phyloP scores from a whole-genome alignment of 2,329 filamentous ascomycete genomes.

The Neofusicoccum cordaticola region DNA sequence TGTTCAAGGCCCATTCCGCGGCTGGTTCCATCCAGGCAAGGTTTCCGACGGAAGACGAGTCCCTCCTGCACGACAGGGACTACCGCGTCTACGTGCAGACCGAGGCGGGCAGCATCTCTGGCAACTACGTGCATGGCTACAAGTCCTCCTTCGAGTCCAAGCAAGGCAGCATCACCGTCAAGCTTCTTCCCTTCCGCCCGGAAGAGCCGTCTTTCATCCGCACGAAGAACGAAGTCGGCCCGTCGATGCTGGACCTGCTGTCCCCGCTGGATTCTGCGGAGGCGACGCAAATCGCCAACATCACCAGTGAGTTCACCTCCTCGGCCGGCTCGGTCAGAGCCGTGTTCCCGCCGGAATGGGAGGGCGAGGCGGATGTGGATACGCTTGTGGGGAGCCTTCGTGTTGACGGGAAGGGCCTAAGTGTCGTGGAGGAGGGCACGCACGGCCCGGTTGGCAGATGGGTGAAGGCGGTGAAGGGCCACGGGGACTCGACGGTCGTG shows the following conservation, averaged over 20 bases:
- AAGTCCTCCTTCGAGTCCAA: background rate
- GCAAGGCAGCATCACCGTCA: background rate
- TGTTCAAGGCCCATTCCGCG: background rate
- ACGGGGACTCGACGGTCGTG: background rate
- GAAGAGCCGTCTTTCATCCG: background rate
- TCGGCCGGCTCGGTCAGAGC: background rate
- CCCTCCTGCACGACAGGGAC: background rate
- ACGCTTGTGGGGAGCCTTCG: background rate
- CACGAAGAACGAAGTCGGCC: background rate
- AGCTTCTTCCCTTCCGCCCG: background rate
- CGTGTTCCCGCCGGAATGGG: background rate
- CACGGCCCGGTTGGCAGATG: background rate
- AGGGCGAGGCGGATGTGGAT: background rate
- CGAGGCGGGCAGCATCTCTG: background rate
- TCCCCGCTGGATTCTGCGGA: background rate
- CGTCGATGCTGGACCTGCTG: background rate
- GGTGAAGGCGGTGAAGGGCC: conserved; percentile 1
- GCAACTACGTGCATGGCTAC: background rate
- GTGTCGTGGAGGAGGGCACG: background rate
- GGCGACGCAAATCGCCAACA: background rate
- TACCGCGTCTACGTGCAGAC: background rate
- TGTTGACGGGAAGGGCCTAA: background rate
- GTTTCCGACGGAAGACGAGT: background rate
- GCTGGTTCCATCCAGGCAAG: background rate
- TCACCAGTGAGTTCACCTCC: background rate